Evolutionary conservation across 2,329 filamentous ascomycete species (phyloP), one percentile per base, ranked within the genome.

Genomic region (Penicillium fuscoglaucum): DNA sequence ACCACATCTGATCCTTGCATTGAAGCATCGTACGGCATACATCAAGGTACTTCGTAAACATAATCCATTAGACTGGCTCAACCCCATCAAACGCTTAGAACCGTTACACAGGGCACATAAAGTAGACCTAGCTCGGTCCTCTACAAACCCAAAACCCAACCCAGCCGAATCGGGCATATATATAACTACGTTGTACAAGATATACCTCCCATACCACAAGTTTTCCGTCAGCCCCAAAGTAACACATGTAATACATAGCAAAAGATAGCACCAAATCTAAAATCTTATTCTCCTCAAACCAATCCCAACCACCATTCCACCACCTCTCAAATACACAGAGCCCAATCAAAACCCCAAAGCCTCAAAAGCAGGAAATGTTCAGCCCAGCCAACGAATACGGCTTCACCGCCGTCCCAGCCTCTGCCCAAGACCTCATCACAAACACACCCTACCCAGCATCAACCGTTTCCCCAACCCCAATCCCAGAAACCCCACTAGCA

Each of bases 381-480:
- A 63, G 70, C 39, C 59, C 61, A 19, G 64, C 67, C 33, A 63
- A 53, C 26, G 47, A 54, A 41, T 74, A 76, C 48, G 74, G 75
- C 60, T 66, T 78, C 65, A 74, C 70, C 13, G 67, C 75, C 33
- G 71, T 76, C 47, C 70, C 71, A 13, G 68, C 75, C 26, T 72
- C 72, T 37, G 64, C 69, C 41, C 51, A 64, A 4, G 60, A 62
- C 9, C 58, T 70, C 31, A 60, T 70, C 46, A 57, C 60, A 45
- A 53, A 54, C 57, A 54, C 57, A 24, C n/a, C 6, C 26, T 21
- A 37, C 51, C 28, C 37, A 58, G 28, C 61, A 60, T 33, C 49
- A 45, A 2, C 55, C 19, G 51, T 71, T 37, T 65, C 66, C 21
- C 59, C 64, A 12, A 72, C 68, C 5, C 68, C 73, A 3, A 61